phyloP scores from a whole-genome alignment of 495 filamentous ascomycete genomes.

The Amniculicola lignicola region DNA sequence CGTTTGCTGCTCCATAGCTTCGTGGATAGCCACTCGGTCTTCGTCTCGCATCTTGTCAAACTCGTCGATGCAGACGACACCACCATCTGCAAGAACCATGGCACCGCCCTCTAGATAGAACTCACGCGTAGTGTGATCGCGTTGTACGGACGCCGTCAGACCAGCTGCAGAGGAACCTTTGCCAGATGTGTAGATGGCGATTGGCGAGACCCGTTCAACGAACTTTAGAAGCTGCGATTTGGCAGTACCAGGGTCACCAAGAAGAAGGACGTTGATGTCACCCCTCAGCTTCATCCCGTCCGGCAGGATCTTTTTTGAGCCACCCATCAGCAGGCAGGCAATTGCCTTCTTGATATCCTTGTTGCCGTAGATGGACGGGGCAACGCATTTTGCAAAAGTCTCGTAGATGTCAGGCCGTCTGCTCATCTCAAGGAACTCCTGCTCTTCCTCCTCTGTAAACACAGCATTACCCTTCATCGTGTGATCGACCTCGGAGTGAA shows the following conservation, averaged over 20 bases:
- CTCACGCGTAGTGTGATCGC: slow-evolving; percentile 85
- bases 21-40: slow-evolving; percentile 97
- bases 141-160: slow-evolving; percentile 95
- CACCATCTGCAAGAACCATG: slow-evolving; percentile 97
- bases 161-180: slow-evolving; percentile 98
- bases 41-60: slow-evolving; percentile 99
- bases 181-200: slow-evolving; percentile 98
- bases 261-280: slow-evolving; percentile 96
- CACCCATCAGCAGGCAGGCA: slow-evolving; percentile 88
- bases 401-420: slow-evolving; percentile 88
- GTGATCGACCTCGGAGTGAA: slow-evolving; percentile 84
- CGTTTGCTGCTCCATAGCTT: slow-evolving; percentile 99
- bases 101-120: slow-evolving; percentile 98
- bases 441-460: slow-evolving; percentile 95
- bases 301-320: slow-evolving; percentile 96
- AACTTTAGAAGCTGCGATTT: slow-evolving; percentile 98
- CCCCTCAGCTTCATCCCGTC: slow-evolving; percentile 98
- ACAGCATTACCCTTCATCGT: slow-evolving; percentile 80
- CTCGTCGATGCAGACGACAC: slow-evolving; percentile 98
- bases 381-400: slow-evolving; percentile 85
- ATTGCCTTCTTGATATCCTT: slow-evolving; percentile 98
- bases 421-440: slow-evolving; percentile 93
- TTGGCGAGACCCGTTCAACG: slow-evolving; percentile 93
- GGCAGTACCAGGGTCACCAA: slow-evolving; percentile 97
- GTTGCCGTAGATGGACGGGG: slow-evolving; percentile 97